phyloP scores from a whole-genome alignment of 352 stramenopile genomes.

The Pythium utonaiense region DNA sequence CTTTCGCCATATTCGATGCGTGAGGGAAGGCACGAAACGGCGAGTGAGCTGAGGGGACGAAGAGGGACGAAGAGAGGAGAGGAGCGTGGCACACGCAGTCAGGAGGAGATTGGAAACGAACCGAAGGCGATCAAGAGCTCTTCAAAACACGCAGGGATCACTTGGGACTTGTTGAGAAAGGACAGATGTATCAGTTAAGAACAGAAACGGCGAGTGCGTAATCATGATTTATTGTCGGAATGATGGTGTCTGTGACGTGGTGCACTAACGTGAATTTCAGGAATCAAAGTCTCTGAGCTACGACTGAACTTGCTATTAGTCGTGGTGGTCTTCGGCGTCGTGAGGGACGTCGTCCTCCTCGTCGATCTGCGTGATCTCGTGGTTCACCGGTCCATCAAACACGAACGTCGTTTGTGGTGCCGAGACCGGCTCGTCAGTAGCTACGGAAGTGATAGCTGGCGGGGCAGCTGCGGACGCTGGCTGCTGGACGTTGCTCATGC shows the following conservation, averaged over 20 bases:
- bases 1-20: neutral
- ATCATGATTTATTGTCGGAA: no score
- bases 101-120: neutral
- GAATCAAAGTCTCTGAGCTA: neutral
- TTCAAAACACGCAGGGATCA: constrained; percentile 1
- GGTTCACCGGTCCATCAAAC: neutral
- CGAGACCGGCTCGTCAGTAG: neutral
- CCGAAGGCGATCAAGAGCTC: constrained; percentile 2
- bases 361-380: constrained; percentile 12
- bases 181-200: neutral
- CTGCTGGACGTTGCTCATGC: constrained; percentile 20
- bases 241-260: neutral
- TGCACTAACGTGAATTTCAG: neutral
- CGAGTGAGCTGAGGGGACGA: neutral
- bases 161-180: neutral
- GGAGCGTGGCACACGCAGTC: neutral
- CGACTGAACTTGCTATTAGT: no score
- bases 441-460: neutral
- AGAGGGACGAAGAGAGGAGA: neutral
- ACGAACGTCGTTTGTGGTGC: neutral
- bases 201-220: neutral
- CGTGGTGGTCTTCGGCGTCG: constrained; percentile 11
- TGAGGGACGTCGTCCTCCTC: constrained; percentile 8
- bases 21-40: neutral
- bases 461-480: neutral